phyloP scores from a whole-genome alignment of 2,329 filamentous ascomycete genomes.

The Coleophoma crateriformis region DNA sequence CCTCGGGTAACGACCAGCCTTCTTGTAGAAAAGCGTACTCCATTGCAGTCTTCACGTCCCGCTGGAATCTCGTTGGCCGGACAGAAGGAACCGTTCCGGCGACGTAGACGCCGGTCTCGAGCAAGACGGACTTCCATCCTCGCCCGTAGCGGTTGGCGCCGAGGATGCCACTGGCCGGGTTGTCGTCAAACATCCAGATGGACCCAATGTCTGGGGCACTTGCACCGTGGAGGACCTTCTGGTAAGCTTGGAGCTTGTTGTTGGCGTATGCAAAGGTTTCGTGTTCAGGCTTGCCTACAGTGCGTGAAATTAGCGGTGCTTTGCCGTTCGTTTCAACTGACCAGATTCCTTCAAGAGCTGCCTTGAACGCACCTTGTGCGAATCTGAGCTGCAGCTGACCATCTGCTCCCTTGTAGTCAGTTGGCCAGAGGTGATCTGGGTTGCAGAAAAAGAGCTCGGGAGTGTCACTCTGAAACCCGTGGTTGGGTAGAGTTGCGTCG shows the following conservation, averaged over 20 bases:
- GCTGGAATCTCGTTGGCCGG: slow-evolving; percentile 49
- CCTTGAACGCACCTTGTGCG: slow-evolving; percentile 66
- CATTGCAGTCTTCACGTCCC: slow-evolving; percentile 61
- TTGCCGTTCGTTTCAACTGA: slow-evolving; percentile 40
- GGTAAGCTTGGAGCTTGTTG: slow-evolving; percentile 6
- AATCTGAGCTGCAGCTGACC: slow-evolving; percentile 47
- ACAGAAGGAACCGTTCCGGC: slow-evolving; percentile 37
- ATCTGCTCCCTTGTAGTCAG: slow-evolving; percentile 53
- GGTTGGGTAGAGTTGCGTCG: slow-evolving; percentile 53
- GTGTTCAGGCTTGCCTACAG: slow-evolving; percentile 57
- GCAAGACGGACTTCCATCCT: slow-evolving; percentile 60
- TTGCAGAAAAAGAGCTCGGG: slow-evolving; percentile 64
- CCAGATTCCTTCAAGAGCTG: slow-evolving; percentile 66
- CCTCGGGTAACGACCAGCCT: not conserved
- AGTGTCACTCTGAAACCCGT: slow-evolving; percentile 44
- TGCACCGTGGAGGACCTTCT: not conserved
- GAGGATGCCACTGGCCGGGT: slow-evolving; percentile 61
- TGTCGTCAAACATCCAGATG: slow-evolving; percentile 72
- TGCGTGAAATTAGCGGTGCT: slow-evolving; percentile 33
- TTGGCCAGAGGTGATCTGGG: slow-evolving; percentile 40
- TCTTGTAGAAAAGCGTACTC: slow-evolving; percentile 41
- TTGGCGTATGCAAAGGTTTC: slow-evolving; percentile 71
- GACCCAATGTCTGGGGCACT: slow-evolving; percentile 34
- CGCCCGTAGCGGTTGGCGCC: slow-evolving; percentile 60
- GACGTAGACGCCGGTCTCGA: slow-evolving; percentile 63